These are phyloP conservation scores for Chimonanthus praecox DNA, from an alignment of 164 flowering plant genomes.

Conservation along the genomic window DNA sequence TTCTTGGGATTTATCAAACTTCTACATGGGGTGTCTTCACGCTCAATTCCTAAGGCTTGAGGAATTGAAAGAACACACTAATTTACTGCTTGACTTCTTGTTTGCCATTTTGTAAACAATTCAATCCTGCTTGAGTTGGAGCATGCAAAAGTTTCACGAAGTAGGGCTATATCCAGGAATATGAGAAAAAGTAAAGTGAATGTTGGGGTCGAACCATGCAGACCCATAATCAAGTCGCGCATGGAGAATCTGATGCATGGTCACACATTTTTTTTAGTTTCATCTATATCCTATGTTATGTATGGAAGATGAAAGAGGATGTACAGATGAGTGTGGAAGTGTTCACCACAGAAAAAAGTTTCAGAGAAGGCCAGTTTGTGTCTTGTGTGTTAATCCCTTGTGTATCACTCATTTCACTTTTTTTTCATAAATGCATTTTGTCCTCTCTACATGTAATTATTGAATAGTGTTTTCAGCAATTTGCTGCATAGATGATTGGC, in stretches of 20 bases:
- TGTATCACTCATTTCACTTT: slow-evolving; percentile 8
- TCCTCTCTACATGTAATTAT: too few relatives aligned
- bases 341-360: neutral
- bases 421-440: neutral
- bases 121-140: neutral
- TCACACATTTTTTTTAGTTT: neutral
- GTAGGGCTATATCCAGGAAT: neutral
- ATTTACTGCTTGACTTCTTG: neutral
- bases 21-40: slow-evolving; percentile 75
- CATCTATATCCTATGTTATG: slow-evolving; percentile 15
- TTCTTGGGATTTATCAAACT: slow-evolving; percentile 90
- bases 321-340: slow-evolving; percentile 44
- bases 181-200: neutral
- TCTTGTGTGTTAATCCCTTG: slow-evolving; percentile 9
- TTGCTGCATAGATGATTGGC: neutral
- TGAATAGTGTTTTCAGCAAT: too few relatives aligned
- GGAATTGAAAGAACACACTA: neutral
- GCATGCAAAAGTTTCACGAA: neutral
- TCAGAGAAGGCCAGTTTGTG: slow-evolving; percentile 1
- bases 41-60: slow-evolving; percentile 59
- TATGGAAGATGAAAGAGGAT: slow-evolving; percentile 30
- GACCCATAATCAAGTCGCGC: slow-evolving; percentile 6
- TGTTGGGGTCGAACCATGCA: slow-evolving; percentile 3
- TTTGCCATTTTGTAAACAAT: neutral
- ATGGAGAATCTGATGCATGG: neutral